phyloP scores from a whole-genome alignment of 169 alveolate species.

The Cytauxzoon felis region DNA sequence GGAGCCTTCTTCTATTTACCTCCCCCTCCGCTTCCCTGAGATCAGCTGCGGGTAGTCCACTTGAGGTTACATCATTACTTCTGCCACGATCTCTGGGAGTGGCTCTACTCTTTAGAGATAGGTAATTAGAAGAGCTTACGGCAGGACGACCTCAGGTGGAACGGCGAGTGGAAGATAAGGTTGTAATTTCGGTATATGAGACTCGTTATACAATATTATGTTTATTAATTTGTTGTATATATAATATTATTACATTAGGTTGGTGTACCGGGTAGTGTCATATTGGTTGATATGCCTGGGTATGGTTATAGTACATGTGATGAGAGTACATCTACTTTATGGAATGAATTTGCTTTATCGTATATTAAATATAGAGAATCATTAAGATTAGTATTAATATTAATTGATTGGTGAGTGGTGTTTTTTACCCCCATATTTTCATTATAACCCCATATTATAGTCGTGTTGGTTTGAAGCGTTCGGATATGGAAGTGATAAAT shows the following conservation, averaged over 20 bases:
- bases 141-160: too few relatives aligned
- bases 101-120: too few relatives aligned
- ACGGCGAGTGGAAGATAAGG: too few relatives aligned
- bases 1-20: too few relatives aligned
- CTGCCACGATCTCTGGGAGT: too few relatives aligned
- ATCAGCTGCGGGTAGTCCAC: too few relatives aligned
- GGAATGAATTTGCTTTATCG: constrained; percentile 70
- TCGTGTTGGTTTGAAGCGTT: constrained; percentile 66
- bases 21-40: too few relatives aligned
- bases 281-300: constrained; percentile 78
- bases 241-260: constrained; percentile 23
- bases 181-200: too few relatives aligned
- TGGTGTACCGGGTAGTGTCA: constrained; percentile 67
- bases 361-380: constrained; percentile 66
- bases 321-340: constrained; percentile 61
- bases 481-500: constrained; percentile 68
- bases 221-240: neutral
- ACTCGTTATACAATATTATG: too few relatives aligned
- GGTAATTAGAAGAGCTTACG: too few relatives aligned
- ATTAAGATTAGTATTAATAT: constrained; percentile 63
- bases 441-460: too few relatives aligned
- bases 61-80: too few relatives aligned
- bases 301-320: constrained; percentile 65
- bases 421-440: neutral
- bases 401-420: constrained; percentile 56